Evolutionary conservation across 148 eudicot genomes (phyloP), one percentile per base, ranked within the genome.

Genomic region (Rhododendron ovatum): DNA sequence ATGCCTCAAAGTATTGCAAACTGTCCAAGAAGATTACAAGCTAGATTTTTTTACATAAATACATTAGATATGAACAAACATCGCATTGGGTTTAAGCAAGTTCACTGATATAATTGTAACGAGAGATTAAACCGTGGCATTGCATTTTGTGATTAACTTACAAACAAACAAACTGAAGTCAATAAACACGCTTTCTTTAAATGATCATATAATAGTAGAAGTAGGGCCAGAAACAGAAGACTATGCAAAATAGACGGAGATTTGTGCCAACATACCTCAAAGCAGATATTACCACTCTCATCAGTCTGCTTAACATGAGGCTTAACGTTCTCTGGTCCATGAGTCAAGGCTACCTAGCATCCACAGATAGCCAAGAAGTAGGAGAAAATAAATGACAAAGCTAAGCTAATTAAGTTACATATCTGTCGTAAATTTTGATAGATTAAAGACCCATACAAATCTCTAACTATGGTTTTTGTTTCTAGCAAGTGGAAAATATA

Each of bases 271-370:
- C 88, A 50, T 90, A 95, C 99, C 99, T 95, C 95, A 91, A 98
- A 98, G 89, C 99, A 98, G 89, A 98, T 93, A 45, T 86, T 91
- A 39, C 98, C 98, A 89, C 57, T 86, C 80, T 87, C 88, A 87
- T 95, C 98, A 73, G 93, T 92, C 84, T 87, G 95, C 84, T 93
- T 95, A 92, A 93, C 94, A 86, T 94, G 98, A 87, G 99, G 99
- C 88, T 98, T 98, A 77, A 94, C 99, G 90, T 91, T 95, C 89
- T 94, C 96, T 73, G 99, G 99, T 87, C 99, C 99, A 93, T 98
- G 99, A 88, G 99, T 98, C 91, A 98, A 90, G 84, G 98, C 96
- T 24, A 98, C 99, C 99, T 98, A 89, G 83, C 80, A 89, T 71
- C 47, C 79, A 48, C 55, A 83, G 47, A 78, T 7, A 87, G 51